Conservation (phyloP, 1,139 yeast species). For the Yamadazyma mexicana region DNA sequence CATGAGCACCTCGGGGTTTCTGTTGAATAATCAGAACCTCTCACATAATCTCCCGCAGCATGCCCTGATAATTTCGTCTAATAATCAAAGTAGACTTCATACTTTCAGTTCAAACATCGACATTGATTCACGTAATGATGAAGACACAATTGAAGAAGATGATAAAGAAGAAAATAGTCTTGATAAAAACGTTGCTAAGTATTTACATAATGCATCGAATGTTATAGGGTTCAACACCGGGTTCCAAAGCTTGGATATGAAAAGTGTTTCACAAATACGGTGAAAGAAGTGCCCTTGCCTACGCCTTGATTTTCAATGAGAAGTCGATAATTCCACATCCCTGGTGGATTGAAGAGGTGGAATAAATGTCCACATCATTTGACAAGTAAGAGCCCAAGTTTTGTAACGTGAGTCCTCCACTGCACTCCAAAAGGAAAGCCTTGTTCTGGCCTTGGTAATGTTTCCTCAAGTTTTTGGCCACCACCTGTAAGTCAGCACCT, state of each 20-base stretch:
- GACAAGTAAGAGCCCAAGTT: conserved; percentile 69
- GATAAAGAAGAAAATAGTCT: conserved; percentile 3
- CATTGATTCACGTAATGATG: conserved; percentile 4
- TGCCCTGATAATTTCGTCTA: not conserved
- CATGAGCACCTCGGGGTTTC: conserved; percentile 28
- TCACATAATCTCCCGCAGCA: not conserved
- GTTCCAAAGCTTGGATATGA: conserved; percentile 39
- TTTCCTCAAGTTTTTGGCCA: conserved; percentile 62
- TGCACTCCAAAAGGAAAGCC: conserved; percentile 76
- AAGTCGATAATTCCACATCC: conserved; percentile 82
- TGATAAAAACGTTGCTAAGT: conserved; percentile 24
- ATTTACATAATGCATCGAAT: conserved; percentile 37
- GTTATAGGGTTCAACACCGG: conserved; percentile 46
- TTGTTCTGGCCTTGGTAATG: conserved; percentile 53
- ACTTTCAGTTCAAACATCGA: conserved; percentile 7
- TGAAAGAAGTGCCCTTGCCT: conserved; percentile 18
- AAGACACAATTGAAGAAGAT: conserved; percentile 2
- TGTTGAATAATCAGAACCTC: conserved; percentile 24
- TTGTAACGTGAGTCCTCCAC: conserved; percentile 80
- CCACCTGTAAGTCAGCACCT: conserved; percentile 63
- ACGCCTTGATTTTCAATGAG: conserved; percentile 68
- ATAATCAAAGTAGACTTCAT: not conserved
- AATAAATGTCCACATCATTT: conserved; percentile 83
- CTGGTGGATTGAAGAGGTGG: conserved; percentile 92
- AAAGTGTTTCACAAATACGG: conserved; percentile 42